These are phyloP conservation scores for Casuarina glauca DNA, from an alignment of 306 rosid species.

Conservation along the genomic window DNA sequence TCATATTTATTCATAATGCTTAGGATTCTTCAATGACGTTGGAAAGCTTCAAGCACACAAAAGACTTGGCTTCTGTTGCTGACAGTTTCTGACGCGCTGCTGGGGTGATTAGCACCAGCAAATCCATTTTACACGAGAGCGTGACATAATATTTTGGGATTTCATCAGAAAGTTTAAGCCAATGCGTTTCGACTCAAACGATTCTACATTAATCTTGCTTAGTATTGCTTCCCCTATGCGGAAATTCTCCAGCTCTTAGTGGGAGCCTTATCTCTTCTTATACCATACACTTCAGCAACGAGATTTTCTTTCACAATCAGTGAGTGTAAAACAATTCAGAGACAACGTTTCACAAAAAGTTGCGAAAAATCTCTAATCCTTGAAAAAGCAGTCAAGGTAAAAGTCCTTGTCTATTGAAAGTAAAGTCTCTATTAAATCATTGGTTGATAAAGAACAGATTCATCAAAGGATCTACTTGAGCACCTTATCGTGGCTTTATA, in stretches of 20 bases:
- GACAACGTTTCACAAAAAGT: conserved; percentile 14
- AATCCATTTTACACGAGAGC: no score
- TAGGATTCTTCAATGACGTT: conserved; percentile 21
- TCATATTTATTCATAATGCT: conserved; percentile 17
- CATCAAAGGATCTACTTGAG: conserved; percentile 27
- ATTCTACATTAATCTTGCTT: no score
- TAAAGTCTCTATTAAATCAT: conserved; percentile 32
- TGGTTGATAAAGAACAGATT: conserved; percentile 43
- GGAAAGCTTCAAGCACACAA: conserved; percentile 33
- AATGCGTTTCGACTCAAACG: no score
- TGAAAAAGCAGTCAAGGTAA: conserved; percentile 46
- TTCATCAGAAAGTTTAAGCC: no score
- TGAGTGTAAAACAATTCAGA: conserved; percentile 4
- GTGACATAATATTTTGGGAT: no score
- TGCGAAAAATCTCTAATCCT: conserved; percentile 18
- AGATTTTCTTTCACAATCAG: background rate
- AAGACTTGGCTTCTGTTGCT: background rate
- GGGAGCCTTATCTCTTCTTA: no score
- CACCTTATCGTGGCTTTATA: conserved; percentile 35
- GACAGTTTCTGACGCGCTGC: background rate
- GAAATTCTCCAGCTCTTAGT: no score
- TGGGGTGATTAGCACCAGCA: no score
- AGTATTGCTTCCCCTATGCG: no score
- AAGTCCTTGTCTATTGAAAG: conserved; percentile 33
- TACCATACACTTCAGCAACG: no score